Percentiles rank a stretch among this genome's conserved stretches.
Conservation (phyloP, 176 grass and related monocot species). For the Ensete glaucum region DNA sequence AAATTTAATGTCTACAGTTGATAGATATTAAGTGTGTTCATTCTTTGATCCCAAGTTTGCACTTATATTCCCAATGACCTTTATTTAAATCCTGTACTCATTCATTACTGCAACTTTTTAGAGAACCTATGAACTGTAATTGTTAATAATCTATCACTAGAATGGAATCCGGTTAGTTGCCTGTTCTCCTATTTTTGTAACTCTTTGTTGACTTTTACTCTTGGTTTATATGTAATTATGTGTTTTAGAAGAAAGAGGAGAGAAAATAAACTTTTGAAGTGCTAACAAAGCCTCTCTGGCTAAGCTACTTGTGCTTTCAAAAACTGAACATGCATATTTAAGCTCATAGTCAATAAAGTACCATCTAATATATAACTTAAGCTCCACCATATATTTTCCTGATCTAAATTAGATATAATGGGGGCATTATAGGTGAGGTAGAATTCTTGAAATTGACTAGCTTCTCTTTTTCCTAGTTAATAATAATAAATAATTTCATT, state of each 20-base stretch:
- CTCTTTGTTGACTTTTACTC: not conserved
- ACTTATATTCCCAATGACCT: not conserved
- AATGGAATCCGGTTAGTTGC: not conserved
- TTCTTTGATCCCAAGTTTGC: no score
- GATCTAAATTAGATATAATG: not conserved
- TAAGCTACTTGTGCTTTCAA: not conserved
- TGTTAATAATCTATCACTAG: not conserved
- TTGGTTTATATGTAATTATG: not conserved
- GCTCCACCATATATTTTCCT: not conserved
- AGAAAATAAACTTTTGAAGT: not conserved
- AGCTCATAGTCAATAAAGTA: not conserved
- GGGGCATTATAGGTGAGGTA: not conserved
- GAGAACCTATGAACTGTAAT: not conserved
- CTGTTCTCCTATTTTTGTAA: not conserved
- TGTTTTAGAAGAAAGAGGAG: not conserved
- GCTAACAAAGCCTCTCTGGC: not conserved
- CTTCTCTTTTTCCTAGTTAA: not conserved
- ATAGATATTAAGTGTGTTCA: no score
- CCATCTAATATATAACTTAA: not conserved
- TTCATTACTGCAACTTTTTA: not conserved
- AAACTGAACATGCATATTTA: not conserved
- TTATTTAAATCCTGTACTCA: not conserved
- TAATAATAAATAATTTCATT: constrained; percentile 11
- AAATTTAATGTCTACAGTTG: no score
- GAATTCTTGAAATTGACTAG: not conserved